Evolutionary conservation across 148 eudicot species (phyloP), one percentile per base, ranked within the genome.

Genomic region (Camellia lanceoleosa): DNA sequence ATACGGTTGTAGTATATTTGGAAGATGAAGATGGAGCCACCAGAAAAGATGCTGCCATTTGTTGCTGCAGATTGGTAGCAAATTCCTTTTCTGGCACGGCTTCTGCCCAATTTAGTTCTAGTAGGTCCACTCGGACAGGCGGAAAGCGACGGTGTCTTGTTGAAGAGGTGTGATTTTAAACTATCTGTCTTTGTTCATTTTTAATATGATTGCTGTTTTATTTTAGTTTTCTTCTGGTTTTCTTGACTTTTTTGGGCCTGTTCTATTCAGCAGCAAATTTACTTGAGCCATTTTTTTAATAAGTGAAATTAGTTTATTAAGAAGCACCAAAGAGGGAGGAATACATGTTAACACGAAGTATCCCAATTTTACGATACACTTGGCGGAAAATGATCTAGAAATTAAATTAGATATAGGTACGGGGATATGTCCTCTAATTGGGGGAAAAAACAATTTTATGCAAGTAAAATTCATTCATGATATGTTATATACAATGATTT

Each of bases 21-120:
- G 99, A 93, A 85, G 97, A 93, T 83, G 97, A 92, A 75, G 98
- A 93, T 87, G 94, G 93, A 66, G 84, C 86, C 13, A 96, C 98
- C 73, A 81, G 97, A 67, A 93, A 93, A 83, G 97, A 93, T 85
- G 99, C 99, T 83, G 99, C 99, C 46, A 83, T 96, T 54, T 93
- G 97, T 85, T 96, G 98, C 87, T 96, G 97, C 82, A 92, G 88
- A 84, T 75, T 96, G 86, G 87, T 93, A 61, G 92, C 92, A 58
- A 92, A 88, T 84, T 92, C 97, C 52, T 88, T 93, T 70, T 85
- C 88, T 68, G 88, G 83, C 47, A 79, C 87, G 84, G 80, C 89
- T 71, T 80, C 85, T 58, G 69, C 86, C 52, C 95, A 91, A 81
- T 92, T 90, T 81, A 86, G 81, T 83, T 74, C 91, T 82, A 84